These are phyloP conservation scores for Globisporangium camurandrum DNA, from an alignment of 352 stramenopile genomes.

Conservation along the genomic window DNA sequence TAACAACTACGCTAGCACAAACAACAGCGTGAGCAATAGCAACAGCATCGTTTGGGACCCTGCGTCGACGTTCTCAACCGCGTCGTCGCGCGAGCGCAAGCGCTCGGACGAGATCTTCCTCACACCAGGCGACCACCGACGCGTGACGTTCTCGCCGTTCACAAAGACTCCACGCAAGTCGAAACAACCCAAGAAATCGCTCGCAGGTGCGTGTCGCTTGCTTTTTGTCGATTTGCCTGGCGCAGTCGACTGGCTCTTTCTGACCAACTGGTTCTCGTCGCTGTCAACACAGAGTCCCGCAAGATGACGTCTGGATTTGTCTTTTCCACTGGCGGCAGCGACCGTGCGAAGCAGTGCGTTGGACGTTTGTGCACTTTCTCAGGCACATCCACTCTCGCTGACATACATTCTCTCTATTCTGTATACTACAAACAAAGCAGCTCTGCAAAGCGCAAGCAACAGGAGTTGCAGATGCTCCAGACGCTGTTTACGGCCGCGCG, in stretches of 20 bases:
- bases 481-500: slow-evolving; percentile 34
- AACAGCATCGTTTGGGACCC: slow-evolving; percentile 5
- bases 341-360: slow-evolving; percentile 10
- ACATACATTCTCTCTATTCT: background rate
- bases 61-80: slow-evolving; percentile 2
- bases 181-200: slow-evolving; percentile 8
- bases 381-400: background rate
- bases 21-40: slow-evolving; percentile 5
- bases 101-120: slow-evolving; percentile 21
- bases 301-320: slow-evolving; percentile 16
- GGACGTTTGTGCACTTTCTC: background rate
- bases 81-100: slow-evolving; percentile 14
- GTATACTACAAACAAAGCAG: background rate
- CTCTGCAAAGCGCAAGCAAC: slow-evolving; percentile 21
- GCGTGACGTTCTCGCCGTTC: slow-evolving; percentile 76
- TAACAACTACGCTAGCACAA: background rate
- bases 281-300: slow-evolving; percentile 5
- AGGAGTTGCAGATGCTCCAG: slow-evolving; percentile 38
- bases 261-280: background rate
- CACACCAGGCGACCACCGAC: slow-evolving; percentile 24
- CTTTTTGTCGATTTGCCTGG: background rate
- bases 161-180: slow-evolving; percentile 23
- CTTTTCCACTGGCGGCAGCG: slow-evolving; percentile 11
- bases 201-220: slow-evolving; percentile 6
- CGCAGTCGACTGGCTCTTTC: too few species aligned